Evolutionary conservation across 1,139 yeast species (phyloP).

Genomic region (Nakaseomyces nivariensis): DNA sequence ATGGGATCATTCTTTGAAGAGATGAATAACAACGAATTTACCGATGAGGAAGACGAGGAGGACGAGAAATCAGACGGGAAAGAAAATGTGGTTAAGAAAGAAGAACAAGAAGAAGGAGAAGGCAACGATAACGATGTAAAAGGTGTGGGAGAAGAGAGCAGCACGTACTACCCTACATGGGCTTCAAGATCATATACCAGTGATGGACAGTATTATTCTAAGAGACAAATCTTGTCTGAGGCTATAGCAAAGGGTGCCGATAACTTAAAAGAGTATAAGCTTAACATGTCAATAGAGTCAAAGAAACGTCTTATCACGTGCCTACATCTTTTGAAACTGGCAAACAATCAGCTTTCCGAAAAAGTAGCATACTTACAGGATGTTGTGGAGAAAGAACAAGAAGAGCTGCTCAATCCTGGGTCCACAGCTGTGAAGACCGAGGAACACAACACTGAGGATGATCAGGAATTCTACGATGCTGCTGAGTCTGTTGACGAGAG

Average conservation of each 20-base stretch:
- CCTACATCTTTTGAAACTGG: constrained; percentile 60
- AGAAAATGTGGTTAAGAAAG: neutral
- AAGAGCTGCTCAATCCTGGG: constrained; percentile 8
- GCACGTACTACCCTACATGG: neutral
- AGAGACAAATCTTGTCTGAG: constrained; percentile 23
- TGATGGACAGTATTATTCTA: constrained; percentile 8
- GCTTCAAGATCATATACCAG: neutral
- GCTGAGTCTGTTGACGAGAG: constrained; percentile 31
- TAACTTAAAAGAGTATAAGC: constrained; percentile 27
- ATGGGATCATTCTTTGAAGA: constrained; percentile 2
- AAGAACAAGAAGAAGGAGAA: neutral
- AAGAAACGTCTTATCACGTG: constrained; percentile 64
- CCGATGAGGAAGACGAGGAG: constrained; percentile 3
- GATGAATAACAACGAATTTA: neutral
- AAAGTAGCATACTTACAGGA: constrained; percentile 56
- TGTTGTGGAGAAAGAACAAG: constrained; percentile 36
- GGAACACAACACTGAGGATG: constrained; percentile 21
- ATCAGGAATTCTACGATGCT: constrained; percentile 25
- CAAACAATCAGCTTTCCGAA: constrained; percentile 59
- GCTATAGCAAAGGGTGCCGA: constrained; percentile 24
- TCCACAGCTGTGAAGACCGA: constrained; percentile 6
- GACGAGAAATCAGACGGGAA: constrained; percentile 8
- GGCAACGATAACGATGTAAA: neutral
- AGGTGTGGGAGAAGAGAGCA: no score
- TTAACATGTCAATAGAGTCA: constrained; percentile 50